phyloP scores from a whole-genome alignment of 2,329 filamentous ascomycete genomes.

The Celoporthe dispersa region DNA sequence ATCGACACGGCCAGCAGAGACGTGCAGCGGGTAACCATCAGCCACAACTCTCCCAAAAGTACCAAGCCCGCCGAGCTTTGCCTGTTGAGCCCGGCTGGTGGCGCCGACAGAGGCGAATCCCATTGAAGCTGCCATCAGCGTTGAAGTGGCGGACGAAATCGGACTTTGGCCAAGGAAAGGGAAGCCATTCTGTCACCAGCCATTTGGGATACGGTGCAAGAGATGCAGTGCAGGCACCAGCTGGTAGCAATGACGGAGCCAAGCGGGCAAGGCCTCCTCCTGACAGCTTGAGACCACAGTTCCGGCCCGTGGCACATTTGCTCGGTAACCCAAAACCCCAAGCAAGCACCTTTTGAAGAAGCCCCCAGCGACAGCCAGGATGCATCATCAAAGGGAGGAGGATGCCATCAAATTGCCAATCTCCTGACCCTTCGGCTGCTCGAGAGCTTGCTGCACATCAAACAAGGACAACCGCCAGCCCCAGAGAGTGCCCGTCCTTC shows the following conservation, averaged over 20 bases:
- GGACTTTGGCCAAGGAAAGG: not conserved
- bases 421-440: not conserved
- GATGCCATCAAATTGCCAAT: not conserved
- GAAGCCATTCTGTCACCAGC: not conserved
- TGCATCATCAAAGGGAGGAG: not conserved
- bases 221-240: not conserved
- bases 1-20: not conserved
- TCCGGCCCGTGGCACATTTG: not conserved
- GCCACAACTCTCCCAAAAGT: not conserved
- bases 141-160: not conserved
- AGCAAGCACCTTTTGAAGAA: not conserved
- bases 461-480: not conserved
- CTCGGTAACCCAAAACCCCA: not conserved
- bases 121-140: not conserved
- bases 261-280: not conserved
- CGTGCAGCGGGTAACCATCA: not conserved
- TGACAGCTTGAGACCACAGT: not conserved
- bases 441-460: not conserved
- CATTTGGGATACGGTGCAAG: not conserved
- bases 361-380: not conserved
- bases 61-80: not conserved
- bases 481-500: not conserved
- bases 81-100: not conserved
- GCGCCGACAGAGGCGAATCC: not conserved
- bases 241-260: not conserved